phyloP scores from a whole-genome alignment of 108 stramenopile genomes.

The Nitzschia sp. region DNA sequence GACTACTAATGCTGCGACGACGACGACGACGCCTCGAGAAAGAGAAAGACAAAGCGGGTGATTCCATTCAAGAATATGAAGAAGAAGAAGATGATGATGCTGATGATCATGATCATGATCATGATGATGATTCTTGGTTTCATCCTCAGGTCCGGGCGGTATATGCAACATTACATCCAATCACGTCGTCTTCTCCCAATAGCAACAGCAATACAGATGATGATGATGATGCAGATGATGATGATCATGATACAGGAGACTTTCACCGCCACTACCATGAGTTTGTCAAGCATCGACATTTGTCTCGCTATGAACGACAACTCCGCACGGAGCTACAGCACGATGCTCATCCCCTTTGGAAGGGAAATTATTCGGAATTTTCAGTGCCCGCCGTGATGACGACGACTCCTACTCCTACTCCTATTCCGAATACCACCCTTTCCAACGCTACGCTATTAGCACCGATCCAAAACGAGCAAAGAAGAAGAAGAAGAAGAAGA shows the following conservation, averaged over 20 bases:
- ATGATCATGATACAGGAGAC: neutral
- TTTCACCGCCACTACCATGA: slow-evolving; percentile 22
- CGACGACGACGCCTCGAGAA: neutral
- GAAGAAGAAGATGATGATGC: neutral
- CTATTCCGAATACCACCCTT: too few relatives aligned
- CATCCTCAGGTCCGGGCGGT: slow-evolving; percentile 25
- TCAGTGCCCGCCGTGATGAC: neutral
- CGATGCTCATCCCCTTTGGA: slow-evolving; percentile 39
- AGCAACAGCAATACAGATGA: neutral
- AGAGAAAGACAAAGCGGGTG: too few relatives aligned
- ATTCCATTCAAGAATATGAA: neutral
- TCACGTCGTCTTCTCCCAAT: neutral
- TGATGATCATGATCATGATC: too few relatives aligned
- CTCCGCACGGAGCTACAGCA: slow-evolving; percentile 18
- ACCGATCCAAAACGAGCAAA: too few relatives aligned
- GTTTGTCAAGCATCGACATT: slow-evolving; percentile 47
- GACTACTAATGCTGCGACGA: too few relatives aligned
- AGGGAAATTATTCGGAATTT: slow-evolving; percentile 31
- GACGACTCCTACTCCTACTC: too few relatives aligned
- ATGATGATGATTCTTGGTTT: slow-evolving; percentile 23
- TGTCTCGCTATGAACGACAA: slow-evolving; percentile 43
- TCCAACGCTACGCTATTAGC: too few relatives aligned
- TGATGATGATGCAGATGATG: neutral
- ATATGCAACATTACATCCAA: slow-evolving; percentile 29
- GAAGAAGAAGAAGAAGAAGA: too few relatives aligned